These are phyloP conservation scores for Sungouiella thailandica DNA, from an alignment of 805 yeast species.

Conservation along the genomic window DNA sequence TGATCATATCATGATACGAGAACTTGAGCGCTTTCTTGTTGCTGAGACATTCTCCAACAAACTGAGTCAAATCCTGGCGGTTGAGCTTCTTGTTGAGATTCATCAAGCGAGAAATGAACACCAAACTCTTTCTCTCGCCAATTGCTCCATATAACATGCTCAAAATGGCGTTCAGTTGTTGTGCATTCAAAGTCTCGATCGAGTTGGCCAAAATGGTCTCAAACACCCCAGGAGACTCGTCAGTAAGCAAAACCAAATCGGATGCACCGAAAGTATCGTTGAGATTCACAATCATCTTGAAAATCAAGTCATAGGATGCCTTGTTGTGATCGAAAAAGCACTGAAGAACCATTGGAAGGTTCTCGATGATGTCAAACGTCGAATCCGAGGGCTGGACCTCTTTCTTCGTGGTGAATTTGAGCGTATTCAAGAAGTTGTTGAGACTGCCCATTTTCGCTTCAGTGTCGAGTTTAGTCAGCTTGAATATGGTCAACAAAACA, in stretches of 20 bases:
- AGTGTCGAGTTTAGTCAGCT: conserved; percentile 17
- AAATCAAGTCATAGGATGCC: conserved; percentile 16
- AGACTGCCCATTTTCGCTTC: conserved; percentile 23
- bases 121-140: conserved; percentile 15
- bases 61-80: conserved; percentile 9
- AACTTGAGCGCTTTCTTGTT: conserved; percentile 15
- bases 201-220: conserved; percentile 7
- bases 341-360: conserved; percentile 22
- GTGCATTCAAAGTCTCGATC: conserved; percentile 2
- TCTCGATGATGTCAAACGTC: conserved; percentile 30
- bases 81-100: conserved; percentile 6
- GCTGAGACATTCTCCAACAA: conserved; percentile 16
- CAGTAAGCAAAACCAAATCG: conserved; percentile 12
- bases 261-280: conserved; percentile 31
- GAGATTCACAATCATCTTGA: conserved; percentile 22
- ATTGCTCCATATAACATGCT: conserved; percentile 14
- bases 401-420: conserved; percentile 26
- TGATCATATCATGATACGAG: conserved; percentile 14
- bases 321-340: conserved; percentile 15
- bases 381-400: conserved; percentile 25
- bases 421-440: conserved; percentile 19
- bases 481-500: conserved; percentile 18
- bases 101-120: conserved; percentile 16
- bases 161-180: conserved; percentile 11
- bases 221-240: conserved; percentile 7